These are phyloP conservation scores for Euphorbia peplus DNA, from an alignment of 345 rosid species.

Conservation along the genomic window DNA sequence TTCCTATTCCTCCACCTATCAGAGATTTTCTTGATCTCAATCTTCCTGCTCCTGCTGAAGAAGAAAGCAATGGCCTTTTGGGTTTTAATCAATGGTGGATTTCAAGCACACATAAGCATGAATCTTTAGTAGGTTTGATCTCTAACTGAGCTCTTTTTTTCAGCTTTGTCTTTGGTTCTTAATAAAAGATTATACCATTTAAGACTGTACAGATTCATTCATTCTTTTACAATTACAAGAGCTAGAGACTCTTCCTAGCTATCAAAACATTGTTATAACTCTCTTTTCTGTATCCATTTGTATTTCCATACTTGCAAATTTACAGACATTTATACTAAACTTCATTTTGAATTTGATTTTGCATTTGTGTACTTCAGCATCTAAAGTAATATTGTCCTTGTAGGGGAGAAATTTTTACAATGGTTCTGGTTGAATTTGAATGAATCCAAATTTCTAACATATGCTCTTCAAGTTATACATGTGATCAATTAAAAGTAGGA, in stretches of 20 bases:
- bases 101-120: constrained; percentile 43
- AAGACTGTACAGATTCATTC: constrained; percentile 43
- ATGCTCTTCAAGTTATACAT: too few species aligned
- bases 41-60: constrained; percentile 53
- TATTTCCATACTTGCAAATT: constrained; percentile 6
- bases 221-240: constrained; percentile 40
- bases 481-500: too few species aligned
- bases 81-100: constrained; percentile 55
- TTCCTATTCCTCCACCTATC: constrained; percentile 25
- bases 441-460: too few species aligned
- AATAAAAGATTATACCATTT: constrained; percentile 5
- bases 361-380: neutral
- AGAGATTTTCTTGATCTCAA: constrained; percentile 50
- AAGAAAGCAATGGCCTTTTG: constrained; percentile 36
- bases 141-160: constrained; percentile 27
- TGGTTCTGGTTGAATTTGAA: too few species aligned
- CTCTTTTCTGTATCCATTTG: neutral
- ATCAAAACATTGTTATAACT: neutral
- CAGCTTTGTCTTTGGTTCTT: constrained; percentile 7
- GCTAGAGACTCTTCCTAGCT: too few species aligned
- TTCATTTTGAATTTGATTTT: neutral
- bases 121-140: constrained; percentile 38
- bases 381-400: too few species aligned
- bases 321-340: neutral
- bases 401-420: too few species aligned